Evolutionary conservation across 257 asterid genomes (phyloP), one percentile per base, ranked within the genome.

Genomic region (Capsicum pubescens): DNA sequence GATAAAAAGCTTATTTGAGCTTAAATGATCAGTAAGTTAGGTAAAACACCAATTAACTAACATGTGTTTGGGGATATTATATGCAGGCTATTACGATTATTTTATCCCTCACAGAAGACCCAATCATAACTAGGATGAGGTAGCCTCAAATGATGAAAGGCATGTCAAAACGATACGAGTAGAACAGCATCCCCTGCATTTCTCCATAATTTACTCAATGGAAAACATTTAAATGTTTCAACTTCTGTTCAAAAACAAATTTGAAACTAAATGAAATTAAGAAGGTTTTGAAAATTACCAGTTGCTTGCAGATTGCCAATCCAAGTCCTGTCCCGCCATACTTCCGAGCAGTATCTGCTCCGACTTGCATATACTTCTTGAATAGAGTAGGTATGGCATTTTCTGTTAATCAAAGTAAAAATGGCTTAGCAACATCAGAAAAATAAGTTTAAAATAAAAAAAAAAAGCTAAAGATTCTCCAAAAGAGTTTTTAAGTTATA

Each of bases 271-370:
- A 42, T 42, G 16, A 50, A 70, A 70, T 42, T 70, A 8, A 70
- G 56, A 70, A 70, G 35, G 16, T 16, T 12, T 57, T 32, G 15
- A 83, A 83, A 52, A 64, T 84, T 91, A 95, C 99, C 98, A 94
- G 80, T 64, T 95, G 98, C 85, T 95, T 95, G 85, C 99, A 93
- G 81, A 93, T 95, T 66, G 99, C 99, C 9, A 95, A 93, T 88
- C 99, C 99, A 67, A 93, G 89, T 85, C 99, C 99, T 3, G 99
- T 95, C 72, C 99, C 99, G 14, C 99, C 99, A 84, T 95, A 95
- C 88, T 95, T 95, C 19, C 99, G 88, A 79, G 98, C 98, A 78
- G 98, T 93, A 83, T 95, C 99, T 14, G 96, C 91, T 44, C 95
- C 97, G 82, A 83, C 98, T 95, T 95, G 99, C 99, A 95, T 95